These are phyloP conservation scores for Lizanozyma gosingica DNA, from an alignment of 1,139 yeast genomes.

Conservation along the genomic window DNA sequence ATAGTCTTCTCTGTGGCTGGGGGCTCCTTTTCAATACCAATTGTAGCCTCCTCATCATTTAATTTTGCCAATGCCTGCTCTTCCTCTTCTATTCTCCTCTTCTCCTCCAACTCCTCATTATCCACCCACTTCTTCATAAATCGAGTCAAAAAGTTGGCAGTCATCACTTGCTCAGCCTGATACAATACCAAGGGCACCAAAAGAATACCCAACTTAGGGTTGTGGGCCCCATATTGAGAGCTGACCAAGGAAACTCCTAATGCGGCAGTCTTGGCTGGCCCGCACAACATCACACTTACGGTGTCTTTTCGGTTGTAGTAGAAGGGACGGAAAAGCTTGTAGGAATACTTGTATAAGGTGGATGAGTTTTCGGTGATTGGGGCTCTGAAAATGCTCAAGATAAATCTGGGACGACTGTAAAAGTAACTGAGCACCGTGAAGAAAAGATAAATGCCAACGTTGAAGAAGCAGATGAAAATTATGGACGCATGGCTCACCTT, in stretches of 20 bases:
- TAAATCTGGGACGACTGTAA: constrained; percentile 53
- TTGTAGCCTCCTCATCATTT: not conserved
- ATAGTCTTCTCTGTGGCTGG: too few relatives aligned
- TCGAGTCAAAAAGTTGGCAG: constrained; percentile 63
- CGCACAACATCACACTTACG: constrained; percentile 74
- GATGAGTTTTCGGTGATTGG: constrained; percentile 41
- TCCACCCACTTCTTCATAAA: constrained; percentile 61
- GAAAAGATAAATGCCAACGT: constrained; percentile 65
- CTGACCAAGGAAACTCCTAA: constrained; percentile 75
- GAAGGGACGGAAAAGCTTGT: constrained; percentile 49
- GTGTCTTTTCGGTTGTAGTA: constrained; percentile 66
- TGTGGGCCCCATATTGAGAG: constrained; percentile 66
- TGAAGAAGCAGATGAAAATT: constrained; percentile 71
- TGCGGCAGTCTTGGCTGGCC: constrained; percentile 91
- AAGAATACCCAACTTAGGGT: constrained; percentile 56
- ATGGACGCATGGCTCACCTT: constrained; percentile 61
- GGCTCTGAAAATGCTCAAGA: constrained; percentile 32
- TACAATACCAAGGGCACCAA: constrained; percentile 76
- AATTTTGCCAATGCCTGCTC: not conserved
- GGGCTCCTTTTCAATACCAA: not conserved
- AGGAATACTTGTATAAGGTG: constrained; percentile 27
- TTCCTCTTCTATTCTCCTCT: not conserved
- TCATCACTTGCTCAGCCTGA: constrained; percentile 78
- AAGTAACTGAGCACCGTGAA: constrained; percentile 57
- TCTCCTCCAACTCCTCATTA: constrained; percentile 17